A percentile compares a stretch with the other conserved stretches of the same genome.
Evolutionary conservation across 495 filamentous ascomycete genomes (phyloP).

Genomic region (Penicillium macrosclerotiorum): DNA sequence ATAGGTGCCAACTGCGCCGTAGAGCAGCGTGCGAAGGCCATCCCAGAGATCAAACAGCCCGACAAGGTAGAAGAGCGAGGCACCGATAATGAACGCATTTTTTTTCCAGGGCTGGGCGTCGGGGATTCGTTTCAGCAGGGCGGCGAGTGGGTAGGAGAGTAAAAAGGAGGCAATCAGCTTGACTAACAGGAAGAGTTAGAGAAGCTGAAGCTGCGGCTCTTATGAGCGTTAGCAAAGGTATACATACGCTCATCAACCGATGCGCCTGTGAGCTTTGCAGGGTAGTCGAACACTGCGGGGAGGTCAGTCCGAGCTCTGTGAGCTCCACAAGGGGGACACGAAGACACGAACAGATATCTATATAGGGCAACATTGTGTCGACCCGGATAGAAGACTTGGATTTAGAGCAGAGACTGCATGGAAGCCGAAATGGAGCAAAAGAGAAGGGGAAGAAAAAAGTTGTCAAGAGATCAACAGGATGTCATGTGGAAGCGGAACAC

Average conservation of each 20-base stretch:
- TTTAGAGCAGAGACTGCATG: slow-evolving; percentile 23
- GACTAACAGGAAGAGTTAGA: slow-evolving; percentile 52
- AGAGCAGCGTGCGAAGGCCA: slow-evolving; percentile 74
- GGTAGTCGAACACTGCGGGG: slow-evolving; percentile 68
- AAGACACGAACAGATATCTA: slow-evolving; percentile 67
- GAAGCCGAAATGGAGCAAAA: slow-evolving; percentile 62
- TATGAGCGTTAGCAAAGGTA: neutral
- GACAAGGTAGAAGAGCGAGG: slow-evolving; percentile 85
- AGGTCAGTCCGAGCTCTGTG: slow-evolving; percentile 19
- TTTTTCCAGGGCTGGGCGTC: slow-evolving; percentile 82
- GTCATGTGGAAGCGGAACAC: slow-evolving; percentile 31
- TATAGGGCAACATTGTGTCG: slow-evolving; percentile 75
- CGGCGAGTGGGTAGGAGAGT: slow-evolving; percentile 89
- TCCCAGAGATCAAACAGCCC: slow-evolving; percentile 95
- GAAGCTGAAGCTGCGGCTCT: neutral
- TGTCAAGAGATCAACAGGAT: slow-evolving; percentile 12
- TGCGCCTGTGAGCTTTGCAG: slow-evolving; percentile 64
- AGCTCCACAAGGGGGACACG: slow-evolving; percentile 3
- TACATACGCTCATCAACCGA: slow-evolving; percentile 81
- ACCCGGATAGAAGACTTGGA: slow-evolving; percentile 22
- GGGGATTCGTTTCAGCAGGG: slow-evolving; percentile 83
- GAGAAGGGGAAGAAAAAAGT: slow-evolving; percentile 10
- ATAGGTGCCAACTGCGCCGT: slow-evolving; percentile 78
- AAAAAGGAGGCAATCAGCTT: slow-evolving; percentile 92
- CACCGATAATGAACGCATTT: slow-evolving; percentile 80